Conservation (phyloP, 192 early-diverging fungal species). For the Mycoemilia scoparia region DNA sequence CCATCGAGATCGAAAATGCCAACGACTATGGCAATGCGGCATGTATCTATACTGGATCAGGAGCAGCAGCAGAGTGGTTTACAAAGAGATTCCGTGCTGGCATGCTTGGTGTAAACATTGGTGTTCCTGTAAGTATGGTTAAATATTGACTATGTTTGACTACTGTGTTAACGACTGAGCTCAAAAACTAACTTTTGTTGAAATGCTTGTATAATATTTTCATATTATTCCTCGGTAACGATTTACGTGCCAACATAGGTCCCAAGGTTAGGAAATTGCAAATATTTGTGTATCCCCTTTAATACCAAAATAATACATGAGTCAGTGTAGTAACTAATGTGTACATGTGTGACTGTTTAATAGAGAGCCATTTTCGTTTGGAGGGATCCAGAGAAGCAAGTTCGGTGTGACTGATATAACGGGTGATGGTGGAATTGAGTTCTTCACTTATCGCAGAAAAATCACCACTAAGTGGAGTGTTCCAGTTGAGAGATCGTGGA, state of each 20-base stretch:
- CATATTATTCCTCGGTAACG: too few species aligned
- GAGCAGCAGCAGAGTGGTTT: constrained; percentile 49
- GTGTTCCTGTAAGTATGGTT: constrained; percentile 52
- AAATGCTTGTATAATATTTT: too few species aligned
- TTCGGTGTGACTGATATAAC: constrained; percentile 62
- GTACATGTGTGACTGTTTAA: too few species aligned
- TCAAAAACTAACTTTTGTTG: too few species aligned
- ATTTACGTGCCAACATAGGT: too few species aligned
- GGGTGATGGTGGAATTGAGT: constrained; percentile 50
- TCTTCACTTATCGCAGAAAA: constrained; percentile 54
- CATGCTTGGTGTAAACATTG: constrained; percentile 68
- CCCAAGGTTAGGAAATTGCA: too few species aligned
- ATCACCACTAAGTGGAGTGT: constrained; percentile 62
- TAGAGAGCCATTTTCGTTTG: constrained; percentile 67
- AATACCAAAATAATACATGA: too few species aligned
- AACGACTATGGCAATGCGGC: constrained; percentile 53
- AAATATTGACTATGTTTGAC: too few species aligned
- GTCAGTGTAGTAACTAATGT: too few species aligned
- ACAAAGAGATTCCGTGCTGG: constrained; percentile 47
- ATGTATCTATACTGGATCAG: constrained; percentile 46
- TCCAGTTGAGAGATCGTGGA: constrained; percentile 38
- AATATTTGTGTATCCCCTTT: too few species aligned
- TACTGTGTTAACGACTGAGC: too few species aligned
- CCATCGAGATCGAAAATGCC: constrained; percentile 53
- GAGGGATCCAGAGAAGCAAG: constrained; percentile 45